Conservation (phyloP, 2,329 filamentous ascomycete species). For the Diaporthe destruens region DNA sequence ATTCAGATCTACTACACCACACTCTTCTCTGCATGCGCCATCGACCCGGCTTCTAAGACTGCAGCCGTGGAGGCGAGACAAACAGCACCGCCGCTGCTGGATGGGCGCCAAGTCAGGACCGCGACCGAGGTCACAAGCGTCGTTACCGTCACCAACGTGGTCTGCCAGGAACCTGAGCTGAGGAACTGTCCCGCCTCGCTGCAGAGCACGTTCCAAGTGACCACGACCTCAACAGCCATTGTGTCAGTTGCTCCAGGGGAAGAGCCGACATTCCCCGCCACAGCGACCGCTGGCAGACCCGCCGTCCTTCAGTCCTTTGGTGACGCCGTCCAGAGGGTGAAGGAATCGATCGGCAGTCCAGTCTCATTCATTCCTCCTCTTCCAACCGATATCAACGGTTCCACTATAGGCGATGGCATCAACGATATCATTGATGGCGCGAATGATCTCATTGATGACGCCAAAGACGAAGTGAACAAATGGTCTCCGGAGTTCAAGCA, state of each 20-base stretch:
- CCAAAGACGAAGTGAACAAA: constrained; percentile 15
- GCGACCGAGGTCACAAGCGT: constrained; percentile 54
- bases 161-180: constrained; percentile 57
- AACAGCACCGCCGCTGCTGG: constrained; percentile 13
- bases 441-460: background rate
- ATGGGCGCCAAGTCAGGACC: constrained; percentile 47
- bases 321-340: constrained; percentile 48
- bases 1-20: constrained; percentile 67
- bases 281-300: constrained; percentile 49
- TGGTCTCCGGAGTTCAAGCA: constrained; percentile 38
- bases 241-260: constrained; percentile 56
- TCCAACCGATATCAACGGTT: background rate
- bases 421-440: background rate
- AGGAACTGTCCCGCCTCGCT: constrained; percentile 64
- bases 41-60: constrained; percentile 46
- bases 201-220: constrained; percentile 58
- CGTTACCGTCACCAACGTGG: constrained; percentile 58
- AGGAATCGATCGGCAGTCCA: constrained; percentile 37
- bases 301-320: constrained; percentile 57
- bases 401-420: background rate
- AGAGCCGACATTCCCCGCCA: constrained; percentile 55
- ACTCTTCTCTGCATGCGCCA: constrained; percentile 58
- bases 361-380: constrained; percentile 34
- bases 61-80: constrained; percentile 41
- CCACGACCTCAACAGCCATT: constrained; percentile 55